Evolutionary conservation across 202 grass and related monocot species (phyloP).

Genomic region (Carex arenaria): DNA sequence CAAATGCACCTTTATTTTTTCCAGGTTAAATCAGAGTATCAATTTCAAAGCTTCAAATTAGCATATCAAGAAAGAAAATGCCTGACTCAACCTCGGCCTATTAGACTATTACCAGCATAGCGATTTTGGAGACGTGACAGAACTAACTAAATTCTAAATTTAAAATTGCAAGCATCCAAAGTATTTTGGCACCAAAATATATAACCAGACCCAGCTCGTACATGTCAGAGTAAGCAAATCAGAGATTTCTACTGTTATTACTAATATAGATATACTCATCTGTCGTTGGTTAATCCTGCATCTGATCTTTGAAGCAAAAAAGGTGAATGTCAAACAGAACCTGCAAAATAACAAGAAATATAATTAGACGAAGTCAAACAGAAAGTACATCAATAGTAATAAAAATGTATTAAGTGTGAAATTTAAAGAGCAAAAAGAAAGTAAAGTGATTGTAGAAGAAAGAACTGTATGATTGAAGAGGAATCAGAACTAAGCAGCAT

Average conservation of each 20-base stretch:
- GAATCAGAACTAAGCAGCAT: not conserved
- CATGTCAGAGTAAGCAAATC: slow-evolving; percentile 3
- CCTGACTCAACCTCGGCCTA: not conserved
- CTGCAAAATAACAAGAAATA: not conserved
- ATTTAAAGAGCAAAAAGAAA: not conserved
- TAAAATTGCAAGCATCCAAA: not conserved
- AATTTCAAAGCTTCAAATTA: not conserved
- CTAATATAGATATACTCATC: not conserved
- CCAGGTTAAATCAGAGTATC: not conserved
- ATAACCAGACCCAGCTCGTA: not conserved
- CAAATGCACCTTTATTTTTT: not conserved
- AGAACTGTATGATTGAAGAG: not conserved
- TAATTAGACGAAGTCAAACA: not conserved
- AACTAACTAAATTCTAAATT: not conserved
- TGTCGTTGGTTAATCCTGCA: not conserved
- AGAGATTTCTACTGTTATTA: not conserved
- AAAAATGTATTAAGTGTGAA: not conserved
- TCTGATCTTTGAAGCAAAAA: not conserved
- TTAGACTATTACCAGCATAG: not conserved
- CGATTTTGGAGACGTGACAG: not conserved
- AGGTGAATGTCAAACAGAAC: not conserved
- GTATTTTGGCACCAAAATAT: not conserved
- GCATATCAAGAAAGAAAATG: not conserved
- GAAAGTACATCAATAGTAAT: not conserved
- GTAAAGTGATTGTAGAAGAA: not conserved